Conservation (phyloP, 2,329 filamentous ascomycete genomes). For the Xylariales sp. region DNA sequence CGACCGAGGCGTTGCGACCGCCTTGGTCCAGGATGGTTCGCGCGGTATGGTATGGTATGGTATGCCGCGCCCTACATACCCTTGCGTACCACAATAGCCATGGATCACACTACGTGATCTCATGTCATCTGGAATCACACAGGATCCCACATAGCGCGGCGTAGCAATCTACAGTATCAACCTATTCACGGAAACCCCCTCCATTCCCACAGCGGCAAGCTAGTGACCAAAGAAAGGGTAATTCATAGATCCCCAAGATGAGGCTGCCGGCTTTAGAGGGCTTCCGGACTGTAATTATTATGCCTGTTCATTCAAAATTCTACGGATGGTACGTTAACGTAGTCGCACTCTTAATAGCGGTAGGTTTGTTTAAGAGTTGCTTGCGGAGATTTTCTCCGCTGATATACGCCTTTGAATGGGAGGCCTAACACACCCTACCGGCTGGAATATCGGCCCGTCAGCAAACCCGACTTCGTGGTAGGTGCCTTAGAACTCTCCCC, state of each 20-base stretch:
- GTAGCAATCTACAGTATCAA: conserved; percentile 20
- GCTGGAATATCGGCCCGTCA: conserved; percentile 35
- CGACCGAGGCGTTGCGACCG: conserved; percentile 14
- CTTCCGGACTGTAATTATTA: conserved; percentile 5
- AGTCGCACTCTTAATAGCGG: neutral
- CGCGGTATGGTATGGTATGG: conserved; percentile 18
- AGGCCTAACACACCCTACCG: conserved; percentile 7
- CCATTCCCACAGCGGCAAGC: conserved; percentile 2
- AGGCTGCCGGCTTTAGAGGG: neutral
- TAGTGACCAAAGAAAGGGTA: neutral
- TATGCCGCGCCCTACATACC: conserved; percentile 13
- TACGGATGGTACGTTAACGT: neutral
- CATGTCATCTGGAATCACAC: conserved; percentile 29
- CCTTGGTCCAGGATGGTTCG: conserved; percentile 11
- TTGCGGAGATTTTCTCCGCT: conserved; percentile 13
- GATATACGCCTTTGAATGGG: conserved; percentile 3
- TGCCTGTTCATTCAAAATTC: conserved; percentile 2
- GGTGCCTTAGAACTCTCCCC: neutral
- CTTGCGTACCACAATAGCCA: conserved; percentile 7
- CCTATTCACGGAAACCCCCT: conserved; percentile 5
- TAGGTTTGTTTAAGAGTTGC: neutral
- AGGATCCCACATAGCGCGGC: conserved; percentile 23
- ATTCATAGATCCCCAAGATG: conserved; percentile 1
- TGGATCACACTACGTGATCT: conserved; percentile 30
- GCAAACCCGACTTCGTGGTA: conserved; percentile 24